Percentiles rank a stretch among this genome's conserved stretches.
These are phyloP conservation scores for Pythium brassicae DNA, from an alignment of 352 stramenopile genomes.

Conservation along the genomic window DNA sequence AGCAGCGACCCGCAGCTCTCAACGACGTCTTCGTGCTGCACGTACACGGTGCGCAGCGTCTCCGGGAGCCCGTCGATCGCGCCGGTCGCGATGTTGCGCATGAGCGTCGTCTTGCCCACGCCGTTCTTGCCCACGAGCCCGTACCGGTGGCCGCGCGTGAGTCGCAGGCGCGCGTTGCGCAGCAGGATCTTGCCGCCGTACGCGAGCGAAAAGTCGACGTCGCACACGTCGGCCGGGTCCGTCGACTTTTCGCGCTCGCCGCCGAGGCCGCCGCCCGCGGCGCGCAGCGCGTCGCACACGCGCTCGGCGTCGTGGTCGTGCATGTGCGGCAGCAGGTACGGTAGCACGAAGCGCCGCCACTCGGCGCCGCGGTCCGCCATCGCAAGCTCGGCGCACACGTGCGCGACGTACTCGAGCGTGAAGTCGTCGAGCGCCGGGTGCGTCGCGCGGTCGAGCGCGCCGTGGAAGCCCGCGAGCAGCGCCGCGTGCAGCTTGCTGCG, in stretches of 20 bases:
- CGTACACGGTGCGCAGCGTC: slow-evolving; percentile 95
- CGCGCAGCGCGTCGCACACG: slow-evolving; percentile 46
- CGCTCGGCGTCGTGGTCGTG: slow-evolving; percentile 41
- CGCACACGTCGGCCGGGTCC: no score
- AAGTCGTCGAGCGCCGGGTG: slow-evolving; percentile 49
- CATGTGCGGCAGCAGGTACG: slow-evolving; percentile 57
- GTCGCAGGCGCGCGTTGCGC: slow-evolving; percentile 88
- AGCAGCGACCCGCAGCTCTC: no score
- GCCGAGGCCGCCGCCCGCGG: slow-evolving; percentile 44
- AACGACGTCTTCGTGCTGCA: slow-evolving; percentile 87
- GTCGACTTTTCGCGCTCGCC: slow-evolving; percentile 26
- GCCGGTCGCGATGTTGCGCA: slow-evolving; percentile 95
- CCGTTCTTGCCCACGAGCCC: slow-evolving; percentile 93
- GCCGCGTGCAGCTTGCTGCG: slow-evolving; percentile 43
- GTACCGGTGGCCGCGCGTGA: slow-evolving; percentile 92
- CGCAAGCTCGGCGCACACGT: slow-evolving; percentile 58
- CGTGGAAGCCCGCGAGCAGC: slow-evolving; percentile 39
- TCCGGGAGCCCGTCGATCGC: slow-evolving; percentile 96
- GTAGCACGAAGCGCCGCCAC: slow-evolving; percentile 47
- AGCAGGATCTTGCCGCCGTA: slow-evolving; percentile 92
- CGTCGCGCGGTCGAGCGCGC: slow-evolving; percentile 37
- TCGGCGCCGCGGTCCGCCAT: slow-evolving; percentile 51
- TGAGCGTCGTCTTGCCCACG: slow-evolving; percentile 95
- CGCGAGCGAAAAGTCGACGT: slow-evolving; percentile 91
- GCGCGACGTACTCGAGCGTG: slow-evolving; percentile 51